Percentiles rank a stretch among this genome's conserved stretches.
These are phyloP conservation scores for Hypoxylon cercidicola DNA, from an alignment of 495 filamentous ascomycete species.

Conservation along the genomic window DNA sequence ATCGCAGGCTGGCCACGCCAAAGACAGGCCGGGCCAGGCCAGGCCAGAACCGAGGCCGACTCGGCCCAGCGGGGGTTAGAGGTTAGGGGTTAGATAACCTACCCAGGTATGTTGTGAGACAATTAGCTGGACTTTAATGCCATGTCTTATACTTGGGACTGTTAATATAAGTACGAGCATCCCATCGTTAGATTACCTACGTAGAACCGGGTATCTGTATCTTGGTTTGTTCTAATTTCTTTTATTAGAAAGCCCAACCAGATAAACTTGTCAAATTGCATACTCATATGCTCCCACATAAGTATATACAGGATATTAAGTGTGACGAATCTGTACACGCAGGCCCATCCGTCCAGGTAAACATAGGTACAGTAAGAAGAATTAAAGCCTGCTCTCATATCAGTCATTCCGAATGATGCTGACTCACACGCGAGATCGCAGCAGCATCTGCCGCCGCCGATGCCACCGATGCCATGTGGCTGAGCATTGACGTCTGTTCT, in stretches of 20 bases:
- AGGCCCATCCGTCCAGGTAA: slow-evolving; percentile 15
- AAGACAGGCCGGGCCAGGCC: slow-evolving; percentile 10
- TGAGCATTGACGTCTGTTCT: slow-evolving; percentile 41
- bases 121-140: slow-evolving; percentile 4
- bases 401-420: slow-evolving; percentile 33
- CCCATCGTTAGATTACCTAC: slow-evolving; percentile 1
- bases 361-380: slow-evolving; percentile 14
- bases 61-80: background rate
- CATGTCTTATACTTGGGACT: slow-evolving; percentile 12
- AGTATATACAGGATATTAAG: slow-evolving; percentile 22
- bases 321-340: slow-evolving; percentile 6
- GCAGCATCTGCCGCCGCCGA: slow-evolving; percentile 46
- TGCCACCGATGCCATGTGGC: slow-evolving; percentile 45
- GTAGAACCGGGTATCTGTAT: too few species aligned
- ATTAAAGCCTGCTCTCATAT: background rate
- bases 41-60: slow-evolving; percentile 7
- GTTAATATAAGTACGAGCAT: slow-evolving; percentile 1
- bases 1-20: too few species aligned
- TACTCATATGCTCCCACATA: slow-evolving; percentile 1
- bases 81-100: slow-evolving; percentile 17
- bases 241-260: slow-evolving; percentile 1
- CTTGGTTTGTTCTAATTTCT: slow-evolving; percentile 21
- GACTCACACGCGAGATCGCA: slow-evolving; percentile 38
- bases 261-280: background rate
- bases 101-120: slow-evolving; percentile 27